Percentiles rank a stretch among this genome's conserved stretches.
phyloP scores from a whole-genome alignment of 2,329 filamentous ascomycete species.

The Capronia coronata region DNA sequence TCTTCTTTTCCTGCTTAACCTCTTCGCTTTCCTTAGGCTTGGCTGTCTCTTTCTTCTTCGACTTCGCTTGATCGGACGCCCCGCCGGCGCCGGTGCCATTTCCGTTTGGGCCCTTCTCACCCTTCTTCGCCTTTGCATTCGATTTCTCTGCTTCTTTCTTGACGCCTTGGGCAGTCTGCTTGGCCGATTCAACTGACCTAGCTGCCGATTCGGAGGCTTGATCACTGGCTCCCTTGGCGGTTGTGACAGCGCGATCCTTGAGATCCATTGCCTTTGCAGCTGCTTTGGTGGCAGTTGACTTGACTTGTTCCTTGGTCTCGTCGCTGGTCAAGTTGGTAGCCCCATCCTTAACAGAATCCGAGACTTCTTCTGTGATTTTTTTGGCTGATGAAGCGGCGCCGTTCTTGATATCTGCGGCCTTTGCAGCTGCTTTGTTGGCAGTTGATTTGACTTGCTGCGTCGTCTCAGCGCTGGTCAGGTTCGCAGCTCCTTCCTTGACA shows the following conservation, averaged over 20 bases:
- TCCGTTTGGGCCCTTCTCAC: slow-evolving; percentile 22
- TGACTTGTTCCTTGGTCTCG: background rate
- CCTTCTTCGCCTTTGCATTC: background rate
- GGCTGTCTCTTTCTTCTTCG: slow-evolving; percentile 2
- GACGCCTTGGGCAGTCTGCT: slow-evolving; percentile 5
- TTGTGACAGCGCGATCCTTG: slow-evolving; percentile 1
- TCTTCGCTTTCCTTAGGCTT: slow-evolving; percentile 4
- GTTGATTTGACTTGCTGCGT: slow-evolving; percentile 3
- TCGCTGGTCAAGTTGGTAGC: background rate
- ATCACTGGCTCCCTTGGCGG: background rate
- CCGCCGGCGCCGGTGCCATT: slow-evolving; percentile 25
- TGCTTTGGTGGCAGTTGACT: slow-evolving; percentile 4
- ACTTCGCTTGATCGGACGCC: slow-evolving; percentile 11
- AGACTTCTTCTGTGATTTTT: slow-evolving; percentile 1
- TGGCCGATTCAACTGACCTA: background rate
- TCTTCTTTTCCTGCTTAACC: slow-evolving; percentile 13
- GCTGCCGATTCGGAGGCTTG: slow-evolving; percentile 5
- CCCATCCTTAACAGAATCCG: slow-evolving; percentile 9
- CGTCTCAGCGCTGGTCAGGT: background rate
- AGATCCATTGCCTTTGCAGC: slow-evolving; percentile 6
- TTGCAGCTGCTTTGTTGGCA: background rate
- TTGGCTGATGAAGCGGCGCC: background rate
- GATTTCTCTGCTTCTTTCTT: slow-evolving; percentile 6
- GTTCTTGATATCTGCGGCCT: background rate
- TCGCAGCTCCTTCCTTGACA: slow-evolving; percentile 6